Conservation (phyloP, 1,284 basidiomycete genomes). For the Entoloma clypeatum region DNA sequence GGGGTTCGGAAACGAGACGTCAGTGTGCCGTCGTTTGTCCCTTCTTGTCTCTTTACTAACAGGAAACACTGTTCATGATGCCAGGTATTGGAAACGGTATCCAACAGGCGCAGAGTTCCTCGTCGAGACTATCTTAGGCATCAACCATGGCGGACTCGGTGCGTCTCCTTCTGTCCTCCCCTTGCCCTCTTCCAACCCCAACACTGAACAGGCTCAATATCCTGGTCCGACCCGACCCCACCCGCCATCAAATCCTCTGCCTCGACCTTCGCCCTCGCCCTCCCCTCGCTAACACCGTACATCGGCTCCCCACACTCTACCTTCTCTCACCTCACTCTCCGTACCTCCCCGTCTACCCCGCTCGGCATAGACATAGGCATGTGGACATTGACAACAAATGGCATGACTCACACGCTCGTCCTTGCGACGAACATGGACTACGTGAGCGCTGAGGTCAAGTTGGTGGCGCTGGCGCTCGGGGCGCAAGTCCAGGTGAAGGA, state of each 20-base stretch:
- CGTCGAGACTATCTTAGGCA: slow-evolving; percentile 57
- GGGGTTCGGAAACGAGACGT: slow-evolving; percentile 64
- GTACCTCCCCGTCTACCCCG: too few species aligned
- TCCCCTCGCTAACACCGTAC: slow-evolving; percentile 36
- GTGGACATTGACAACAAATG: slow-evolving; percentile 40
- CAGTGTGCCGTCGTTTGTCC: slow-evolving; percentile 29
- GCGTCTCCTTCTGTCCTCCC: slow-evolving; percentile 1
- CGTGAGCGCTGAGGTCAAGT: slow-evolving; percentile 23
- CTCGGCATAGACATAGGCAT: slow-evolving; percentile 43
- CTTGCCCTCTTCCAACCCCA: not conserved
- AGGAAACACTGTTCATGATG: slow-evolving; percentile 4
- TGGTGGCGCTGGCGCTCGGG: slow-evolving; percentile 27
- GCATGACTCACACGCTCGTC: slow-evolving; percentile 37
- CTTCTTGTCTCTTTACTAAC: not conserved
- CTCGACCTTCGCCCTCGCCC: slow-evolving; percentile 45
- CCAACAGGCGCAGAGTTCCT: slow-evolving; percentile 70
- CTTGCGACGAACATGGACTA: slow-evolving; percentile 43
- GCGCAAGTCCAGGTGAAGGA: slow-evolving; percentile 26
- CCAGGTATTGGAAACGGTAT: slow-evolving; percentile 60
- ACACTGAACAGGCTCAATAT: slow-evolving; percentile 46
- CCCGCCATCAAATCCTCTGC: slow-evolving; percentile 56
- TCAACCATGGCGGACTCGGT: slow-evolving; percentile 70
- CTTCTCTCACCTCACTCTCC: slow-evolving; percentile 33
- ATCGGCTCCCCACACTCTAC: slow-evolving; percentile 35
- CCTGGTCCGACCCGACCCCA: slow-evolving; percentile 67